A percentile compares a stretch with the other conserved stretches of the same genome.
phyloP scores from a whole-genome alignment of 2,329 filamentous ascomycete genomes.

The Colletotrichum endophyticum region DNA sequence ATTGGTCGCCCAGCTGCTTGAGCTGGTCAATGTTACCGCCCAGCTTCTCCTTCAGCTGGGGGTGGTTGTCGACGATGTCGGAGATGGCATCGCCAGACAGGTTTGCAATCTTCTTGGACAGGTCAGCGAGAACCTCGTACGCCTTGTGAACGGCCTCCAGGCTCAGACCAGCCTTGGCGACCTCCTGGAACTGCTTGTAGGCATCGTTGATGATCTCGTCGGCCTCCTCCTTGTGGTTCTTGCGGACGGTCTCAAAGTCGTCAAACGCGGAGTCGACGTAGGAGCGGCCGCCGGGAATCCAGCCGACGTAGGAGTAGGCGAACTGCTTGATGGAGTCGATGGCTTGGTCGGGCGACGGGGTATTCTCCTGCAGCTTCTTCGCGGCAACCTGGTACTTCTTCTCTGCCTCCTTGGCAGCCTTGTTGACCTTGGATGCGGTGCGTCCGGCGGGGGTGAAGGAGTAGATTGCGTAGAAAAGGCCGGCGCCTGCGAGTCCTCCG shows the following conservation, averaged over 20 bases:
- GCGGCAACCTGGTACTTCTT: slow-evolving; percentile 64
- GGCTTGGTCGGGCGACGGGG: slow-evolving; percentile 71
- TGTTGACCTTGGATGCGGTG: slow-evolving; percentile 47
- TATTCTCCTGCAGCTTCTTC: slow-evolving; percentile 64
- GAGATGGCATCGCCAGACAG: slow-evolving; percentile 66
- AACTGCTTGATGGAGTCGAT: slow-evolving; percentile 69
- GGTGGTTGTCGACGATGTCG: slow-evolving; percentile 76
- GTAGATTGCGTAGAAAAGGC: slow-evolving; percentile 47
- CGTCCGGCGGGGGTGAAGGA: slow-evolving; percentile 48
- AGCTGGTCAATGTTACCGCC: slow-evolving; percentile 72
- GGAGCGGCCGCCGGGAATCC: slow-evolving; percentile 72
- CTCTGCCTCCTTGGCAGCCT: slow-evolving; percentile 58
- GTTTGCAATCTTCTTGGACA: slow-evolving; percentile 62
- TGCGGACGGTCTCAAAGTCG: slow-evolving; percentile 70
- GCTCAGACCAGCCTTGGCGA: slow-evolving; percentile 64
- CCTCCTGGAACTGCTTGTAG: slow-evolving; percentile 69
- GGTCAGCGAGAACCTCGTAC: slow-evolving; percentile 67
- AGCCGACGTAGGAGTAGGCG: slow-evolving; percentile 71
- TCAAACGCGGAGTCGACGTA: slow-evolving; percentile 75
- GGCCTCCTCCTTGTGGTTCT: slow-evolving; percentile 73
- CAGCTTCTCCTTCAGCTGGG: slow-evolving; percentile 73
- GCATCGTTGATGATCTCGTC: slow-evolving; percentile 71
- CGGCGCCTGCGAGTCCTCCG: slow-evolving; percentile 48
- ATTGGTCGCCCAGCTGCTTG: slow-evolving; percentile 71
- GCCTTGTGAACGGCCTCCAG: slow-evolving; percentile 66